Evolutionary conservation across 1,139 yeast species (phyloP).

Genomic region (Magnusiomyces suaveolens): DNA sequence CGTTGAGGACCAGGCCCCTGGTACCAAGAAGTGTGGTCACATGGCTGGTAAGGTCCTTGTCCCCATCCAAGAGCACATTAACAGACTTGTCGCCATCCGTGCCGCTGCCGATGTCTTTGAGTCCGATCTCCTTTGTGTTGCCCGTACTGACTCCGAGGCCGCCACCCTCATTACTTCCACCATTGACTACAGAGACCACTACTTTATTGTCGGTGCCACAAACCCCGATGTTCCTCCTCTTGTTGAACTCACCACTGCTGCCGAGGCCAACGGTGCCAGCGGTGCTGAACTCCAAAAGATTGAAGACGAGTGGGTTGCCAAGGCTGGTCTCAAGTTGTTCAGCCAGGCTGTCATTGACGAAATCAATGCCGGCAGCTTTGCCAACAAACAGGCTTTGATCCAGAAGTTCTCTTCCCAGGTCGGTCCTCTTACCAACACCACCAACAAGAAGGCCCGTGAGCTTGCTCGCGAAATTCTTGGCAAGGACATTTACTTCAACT

Average conservation of each 20-base stretch:
- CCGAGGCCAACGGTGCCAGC: slow-evolving; percentile 62
- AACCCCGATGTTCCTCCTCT: slow-evolving; percentile 71
- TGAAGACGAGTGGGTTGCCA: slow-evolving; percentile 74
- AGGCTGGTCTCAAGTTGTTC: slow-evolving; percentile 82
- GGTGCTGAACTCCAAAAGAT: slow-evolving; percentile 63
- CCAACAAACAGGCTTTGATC: slow-evolving; percentile 59
- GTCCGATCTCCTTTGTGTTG: slow-evolving; percentile 74
- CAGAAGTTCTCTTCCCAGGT: slow-evolving; percentile 58
- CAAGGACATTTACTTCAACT: slow-evolving; percentile 78
- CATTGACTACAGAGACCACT: slow-evolving; percentile 90
- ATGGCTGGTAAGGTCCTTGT: slow-evolving; percentile 98
- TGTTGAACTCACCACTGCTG: slow-evolving; percentile 69
- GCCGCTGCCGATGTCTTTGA: slow-evolving; percentile 93
- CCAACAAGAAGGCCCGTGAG: slow-evolving; percentile 72
- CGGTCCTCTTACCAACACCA: slow-evolving; percentile 63
- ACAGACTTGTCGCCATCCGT: slow-evolving; percentile 86
- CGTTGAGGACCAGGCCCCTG: slow-evolving; percentile 97
- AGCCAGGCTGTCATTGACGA: slow-evolving; percentile 86
- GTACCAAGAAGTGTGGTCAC: slow-evolving; percentile 96
- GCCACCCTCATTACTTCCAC: slow-evolving; percentile 91
- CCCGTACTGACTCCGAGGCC: slow-evolving; percentile 96
- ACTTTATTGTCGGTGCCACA: slow-evolving; percentile 82
- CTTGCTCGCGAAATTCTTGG: slow-evolving; percentile 72
- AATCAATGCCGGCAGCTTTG: slow-evolving; percentile 50
- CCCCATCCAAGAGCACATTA: slow-evolving; percentile 94